Conservation (phyloP, 1,139 yeast genomes). For the Protomyces inundatus region DNA sequence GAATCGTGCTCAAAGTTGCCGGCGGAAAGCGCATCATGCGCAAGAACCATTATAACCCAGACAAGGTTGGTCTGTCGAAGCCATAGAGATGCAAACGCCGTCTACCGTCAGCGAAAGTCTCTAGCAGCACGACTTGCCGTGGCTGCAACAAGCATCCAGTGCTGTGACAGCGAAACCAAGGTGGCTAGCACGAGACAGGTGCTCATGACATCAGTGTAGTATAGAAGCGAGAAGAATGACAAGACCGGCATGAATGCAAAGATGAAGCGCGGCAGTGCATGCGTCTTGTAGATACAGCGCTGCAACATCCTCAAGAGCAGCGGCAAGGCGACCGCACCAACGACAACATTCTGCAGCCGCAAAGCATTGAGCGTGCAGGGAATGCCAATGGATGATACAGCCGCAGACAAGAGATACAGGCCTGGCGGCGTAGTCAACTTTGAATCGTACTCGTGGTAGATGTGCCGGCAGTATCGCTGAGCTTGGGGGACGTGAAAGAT, state of each 20-base stretch:
- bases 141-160: constrained; percentile 12
- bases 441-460: constrained; percentile 68
- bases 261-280: constrained; percentile 38
- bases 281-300: neutral
- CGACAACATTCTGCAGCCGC: constrained; percentile 2
- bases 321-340: constrained; percentile 37
- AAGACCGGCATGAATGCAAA: constrained; percentile 63
- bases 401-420: constrained; percentile 44
- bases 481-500: constrained; percentile 81
- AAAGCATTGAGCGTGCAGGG: constrained; percentile 2
- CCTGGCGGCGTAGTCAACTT: constrained; percentile 99
- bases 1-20: too few species aligned
- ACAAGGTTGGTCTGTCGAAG: constrained; percentile 88
- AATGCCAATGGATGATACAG: neutral
- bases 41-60: constrained; percentile 52
- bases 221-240: constrained; percentile 65
- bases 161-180: constrained; percentile 38
- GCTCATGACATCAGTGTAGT: constrained; percentile 93
- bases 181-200: constrained; percentile 58
- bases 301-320: constrained; percentile 36
- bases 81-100: constrained; percentile 42
- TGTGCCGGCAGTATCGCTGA: constrained; percentile 55
- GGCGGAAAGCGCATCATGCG: neutral
- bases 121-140: neutral
- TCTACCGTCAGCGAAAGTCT: neutral